Conservation (phyloP, 2,329 filamentous ascomycete species). For the Curvularia verruculosa region DNA sequence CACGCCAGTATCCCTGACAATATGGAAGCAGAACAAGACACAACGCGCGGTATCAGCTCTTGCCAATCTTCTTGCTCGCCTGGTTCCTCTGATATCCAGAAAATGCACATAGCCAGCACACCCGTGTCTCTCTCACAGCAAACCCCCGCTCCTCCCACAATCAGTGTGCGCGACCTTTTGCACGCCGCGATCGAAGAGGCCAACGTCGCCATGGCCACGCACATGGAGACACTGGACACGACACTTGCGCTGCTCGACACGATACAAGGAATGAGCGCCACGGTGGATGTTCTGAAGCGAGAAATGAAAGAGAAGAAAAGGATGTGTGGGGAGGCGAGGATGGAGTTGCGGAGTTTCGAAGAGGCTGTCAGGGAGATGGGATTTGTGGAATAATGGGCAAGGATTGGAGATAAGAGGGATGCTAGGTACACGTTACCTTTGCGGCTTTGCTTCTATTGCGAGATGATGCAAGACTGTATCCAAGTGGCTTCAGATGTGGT, state of each 20-base stretch:
- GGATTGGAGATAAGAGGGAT: neutral
- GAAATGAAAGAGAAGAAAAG: slow-evolving; percentile 20
- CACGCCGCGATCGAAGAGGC: slow-evolving; percentile 20
- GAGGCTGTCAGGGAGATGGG: neutral
- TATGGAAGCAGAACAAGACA: neutral
- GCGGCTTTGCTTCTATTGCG: neutral
- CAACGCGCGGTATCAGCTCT: neutral
- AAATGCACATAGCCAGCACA: neutral
- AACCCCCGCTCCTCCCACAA: neutral
- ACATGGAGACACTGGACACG: slow-evolving; percentile 24
- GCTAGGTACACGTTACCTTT: neutral
- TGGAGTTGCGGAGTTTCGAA: slow-evolving; percentile 16
- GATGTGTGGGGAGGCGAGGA: slow-evolving; percentile 17
- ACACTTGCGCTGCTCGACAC: slow-evolving; percentile 19
- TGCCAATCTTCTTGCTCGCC: neutral
- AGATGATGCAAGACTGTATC: neutral
- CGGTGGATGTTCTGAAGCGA: slow-evolving; percentile 12
- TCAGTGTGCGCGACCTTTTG: slow-evolving; percentile 18
- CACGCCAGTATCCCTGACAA: neutral
- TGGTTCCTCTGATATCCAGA: neutral
- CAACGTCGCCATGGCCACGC: neutral
- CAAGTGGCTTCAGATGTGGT: neutral
- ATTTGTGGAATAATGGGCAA: neutral
- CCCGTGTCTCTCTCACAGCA: neutral
- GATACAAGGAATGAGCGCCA: slow-evolving; percentile 22